A percentile compares a stretch with the other conserved stretches of the same genome.
Evolutionary conservation across 1,284 basidiomycete genomes (phyloP).

Genomic region (Microbotryomycetes sp.): DNA sequence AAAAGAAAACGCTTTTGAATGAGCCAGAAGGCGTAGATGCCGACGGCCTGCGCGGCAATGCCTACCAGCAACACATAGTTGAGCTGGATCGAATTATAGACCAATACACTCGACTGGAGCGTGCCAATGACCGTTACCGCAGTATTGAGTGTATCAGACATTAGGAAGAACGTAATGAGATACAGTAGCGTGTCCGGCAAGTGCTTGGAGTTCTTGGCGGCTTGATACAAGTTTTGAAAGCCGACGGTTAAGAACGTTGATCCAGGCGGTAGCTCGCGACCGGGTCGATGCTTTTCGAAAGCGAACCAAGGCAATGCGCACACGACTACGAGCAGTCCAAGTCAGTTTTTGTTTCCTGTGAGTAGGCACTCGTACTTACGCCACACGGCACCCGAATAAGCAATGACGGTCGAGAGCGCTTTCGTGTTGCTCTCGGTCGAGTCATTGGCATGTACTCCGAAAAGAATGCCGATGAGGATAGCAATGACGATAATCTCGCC

Average conservation of each 20-base stretch:
- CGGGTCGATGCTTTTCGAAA: constrained; percentile 35
- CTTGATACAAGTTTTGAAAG: constrained; percentile 37
- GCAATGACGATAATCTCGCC: constrained; percentile 55
- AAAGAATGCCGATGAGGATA: constrained; percentile 39
- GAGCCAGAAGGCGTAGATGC: constrained; percentile 69
- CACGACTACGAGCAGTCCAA: constrained; percentile 45
- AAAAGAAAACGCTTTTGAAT: constrained; percentile 70
- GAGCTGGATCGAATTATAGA: constrained; percentile 45
- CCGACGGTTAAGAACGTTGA: constrained; percentile 58
- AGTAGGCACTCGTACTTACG: background rate
- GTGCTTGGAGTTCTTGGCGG: constrained; percentile 48
- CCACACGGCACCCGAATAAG: background rate
- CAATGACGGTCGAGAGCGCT: constrained; percentile 30
- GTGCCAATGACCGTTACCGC: constrained; percentile 63
- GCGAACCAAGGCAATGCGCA: constrained; percentile 52
- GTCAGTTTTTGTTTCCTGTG: background rate
- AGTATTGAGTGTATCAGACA: constrained; percentile 60
- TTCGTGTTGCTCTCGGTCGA: constrained; percentile 31
- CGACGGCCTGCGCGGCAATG: constrained; percentile 38
- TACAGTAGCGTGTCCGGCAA: constrained; percentile 25
- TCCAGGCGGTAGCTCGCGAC: constrained; percentile 53
- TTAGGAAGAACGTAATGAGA: constrained; percentile 39
- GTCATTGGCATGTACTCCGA: constrained; percentile 36
- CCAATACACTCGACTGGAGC: constrained; percentile 67
- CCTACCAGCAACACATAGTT: constrained; percentile 48